Percentiles rank a stretch among this genome's conserved stretches.
phyloP scores from a whole-genome alignment of 495 filamentous ascomycete genomes.

The Trichoderma parareesei region DNA sequence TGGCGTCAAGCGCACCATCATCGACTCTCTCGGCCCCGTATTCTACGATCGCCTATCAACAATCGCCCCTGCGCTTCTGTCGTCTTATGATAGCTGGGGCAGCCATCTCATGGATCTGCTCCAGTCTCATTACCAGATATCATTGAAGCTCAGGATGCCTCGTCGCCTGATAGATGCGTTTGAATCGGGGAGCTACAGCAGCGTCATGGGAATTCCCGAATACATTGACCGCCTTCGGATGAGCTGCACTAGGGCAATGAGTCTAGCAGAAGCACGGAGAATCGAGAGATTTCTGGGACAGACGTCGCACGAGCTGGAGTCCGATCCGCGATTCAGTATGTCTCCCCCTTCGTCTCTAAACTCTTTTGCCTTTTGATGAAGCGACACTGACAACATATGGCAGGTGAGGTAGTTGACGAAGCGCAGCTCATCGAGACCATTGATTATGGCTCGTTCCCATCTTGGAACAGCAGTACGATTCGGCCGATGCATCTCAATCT shows the following conservation, averaged over 20 bases:
- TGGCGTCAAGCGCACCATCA: slow-evolving; percentile 41
- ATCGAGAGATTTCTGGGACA: slow-evolving; percentile 2
- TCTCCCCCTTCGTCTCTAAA: not conserved
- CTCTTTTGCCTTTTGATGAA: not conserved
- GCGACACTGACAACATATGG: not conserved
- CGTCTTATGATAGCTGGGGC: slow-evolving; percentile 16
- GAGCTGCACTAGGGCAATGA: slow-evolving; percentile 36
- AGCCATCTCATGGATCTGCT: slow-evolving; percentile 26
- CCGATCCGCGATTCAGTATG: slow-evolving; percentile 29
- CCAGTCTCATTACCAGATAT: slow-evolving; percentile 28
- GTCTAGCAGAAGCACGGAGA: slow-evolving; percentile 37
- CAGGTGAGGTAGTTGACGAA: slow-evolving; percentile 8
- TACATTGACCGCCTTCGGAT: slow-evolving; percentile 27
- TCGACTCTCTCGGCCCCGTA: slow-evolving; percentile 38
- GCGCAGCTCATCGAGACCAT: slow-evolving; percentile 11
- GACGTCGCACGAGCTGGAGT: not conserved
- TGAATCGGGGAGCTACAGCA: slow-evolving; percentile 36
- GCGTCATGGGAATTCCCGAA: slow-evolving; percentile 31
- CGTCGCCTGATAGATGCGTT: slow-evolving; percentile 36
- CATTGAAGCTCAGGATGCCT: slow-evolving; percentile 28
- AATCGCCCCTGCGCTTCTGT: slow-evolving; percentile 38
- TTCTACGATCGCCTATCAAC: slow-evolving; percentile 45
- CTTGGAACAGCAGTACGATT: slow-evolving; percentile 12
- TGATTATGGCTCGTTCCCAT: slow-evolving; percentile 17
- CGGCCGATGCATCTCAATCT: slow-evolving; percentile 4